A percentile compares a stretch with the other conserved stretches of the same genome.
Evolutionary conservation across 1,284 basidiomycete species (phyloP).

Genomic region (Stereum hirsutum): DNA sequence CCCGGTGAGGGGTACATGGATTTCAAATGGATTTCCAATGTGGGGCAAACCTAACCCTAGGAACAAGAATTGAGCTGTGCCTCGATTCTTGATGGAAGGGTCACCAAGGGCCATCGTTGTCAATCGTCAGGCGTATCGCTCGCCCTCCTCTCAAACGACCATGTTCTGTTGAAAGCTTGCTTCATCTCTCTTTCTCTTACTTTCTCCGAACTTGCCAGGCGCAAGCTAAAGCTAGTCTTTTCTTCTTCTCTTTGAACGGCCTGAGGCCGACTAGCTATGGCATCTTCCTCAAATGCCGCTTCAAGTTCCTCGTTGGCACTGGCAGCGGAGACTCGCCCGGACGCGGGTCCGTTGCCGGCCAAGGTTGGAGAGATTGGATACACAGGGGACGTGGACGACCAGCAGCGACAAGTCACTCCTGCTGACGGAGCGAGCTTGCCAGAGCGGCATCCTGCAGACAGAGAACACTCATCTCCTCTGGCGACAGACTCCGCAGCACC

Average conservation of each 20-base stretch:
- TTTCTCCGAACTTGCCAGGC: slow-evolving; percentile 21
- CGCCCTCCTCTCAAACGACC: too few species aligned
- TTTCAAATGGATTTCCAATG: too few species aligned
- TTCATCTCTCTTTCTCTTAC: too few species aligned
- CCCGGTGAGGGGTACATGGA: too few species aligned
- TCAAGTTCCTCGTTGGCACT: slow-evolving; percentile 9
- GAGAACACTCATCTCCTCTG: slow-evolving; percentile 18
- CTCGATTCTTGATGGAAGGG: too few species aligned
- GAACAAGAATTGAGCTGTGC: too few species aligned
- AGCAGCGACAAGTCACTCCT: slow-evolving; percentile 13
- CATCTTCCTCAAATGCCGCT: slow-evolving; percentile 13
- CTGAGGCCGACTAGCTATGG: slow-evolving; percentile 10
- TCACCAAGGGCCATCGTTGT: too few species aligned
- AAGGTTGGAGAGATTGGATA: slow-evolving; percentile 64
- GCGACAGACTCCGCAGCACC: slow-evolving; percentile 6
- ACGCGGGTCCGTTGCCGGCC: slow-evolving; percentile 52
- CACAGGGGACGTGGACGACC: slow-evolving; percentile 29
- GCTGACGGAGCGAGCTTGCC: slow-evolving; percentile 18
- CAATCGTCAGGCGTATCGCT: too few species aligned
- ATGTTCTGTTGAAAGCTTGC: too few species aligned
- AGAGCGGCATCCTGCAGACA: slow-evolving; percentile 50
- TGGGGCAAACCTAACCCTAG: too few species aligned
- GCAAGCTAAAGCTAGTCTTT: slow-evolving; percentile 20
- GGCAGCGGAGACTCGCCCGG: slow-evolving; percentile 22
- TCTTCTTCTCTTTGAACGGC: slow-evolving; percentile 10